A percentile compares a stretch with the other conserved stretches of the same genome.
Conservation (phyloP, 495 filamentous ascomycete genomes). For the Penicillium goetzii region DNA sequence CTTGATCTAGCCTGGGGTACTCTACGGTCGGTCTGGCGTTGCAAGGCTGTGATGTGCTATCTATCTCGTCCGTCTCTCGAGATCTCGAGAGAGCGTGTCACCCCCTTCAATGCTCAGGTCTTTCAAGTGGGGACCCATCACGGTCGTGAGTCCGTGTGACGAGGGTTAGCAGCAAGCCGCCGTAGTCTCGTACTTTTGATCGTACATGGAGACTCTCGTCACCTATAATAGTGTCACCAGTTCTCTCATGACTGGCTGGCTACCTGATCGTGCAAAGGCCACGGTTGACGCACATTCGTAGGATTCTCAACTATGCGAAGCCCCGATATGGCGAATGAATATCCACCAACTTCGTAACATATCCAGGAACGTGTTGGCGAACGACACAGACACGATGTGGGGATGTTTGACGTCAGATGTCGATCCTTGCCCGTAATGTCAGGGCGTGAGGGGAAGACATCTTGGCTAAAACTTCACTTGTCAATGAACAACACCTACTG, state of each 20-base stretch:
- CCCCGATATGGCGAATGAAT: background rate
- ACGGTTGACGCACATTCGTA: background rate
- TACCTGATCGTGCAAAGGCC: background rate
- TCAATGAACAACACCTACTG: background rate
- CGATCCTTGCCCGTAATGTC: conserved; percentile 22
- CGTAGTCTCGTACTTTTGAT: conserved; percentile 4
- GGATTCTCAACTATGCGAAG: background rate
- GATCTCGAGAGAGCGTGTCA: background rate
- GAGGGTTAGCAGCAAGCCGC: background rate
- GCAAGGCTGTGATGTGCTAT: background rate
- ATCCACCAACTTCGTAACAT: background rate
- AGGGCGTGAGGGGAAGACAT: conserved; percentile 1
- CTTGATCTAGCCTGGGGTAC: background rate
- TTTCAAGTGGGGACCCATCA: background rate
- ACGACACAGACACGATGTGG: conserved; percentile 1
- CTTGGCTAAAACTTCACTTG: background rate
- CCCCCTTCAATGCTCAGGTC: background rate
- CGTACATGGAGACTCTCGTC: background rate
- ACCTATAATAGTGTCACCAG: background rate
- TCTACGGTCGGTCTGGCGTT: background rate
- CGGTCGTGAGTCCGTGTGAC: too few species aligned
- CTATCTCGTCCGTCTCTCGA: background rate
- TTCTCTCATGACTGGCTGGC: background rate
- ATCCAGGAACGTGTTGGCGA: background rate
- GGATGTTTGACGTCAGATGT: conserved; percentile 19